phyloP scores from a whole-genome alignment of 768 basidiomycete species.

The Mycena capillaripes region DNA sequence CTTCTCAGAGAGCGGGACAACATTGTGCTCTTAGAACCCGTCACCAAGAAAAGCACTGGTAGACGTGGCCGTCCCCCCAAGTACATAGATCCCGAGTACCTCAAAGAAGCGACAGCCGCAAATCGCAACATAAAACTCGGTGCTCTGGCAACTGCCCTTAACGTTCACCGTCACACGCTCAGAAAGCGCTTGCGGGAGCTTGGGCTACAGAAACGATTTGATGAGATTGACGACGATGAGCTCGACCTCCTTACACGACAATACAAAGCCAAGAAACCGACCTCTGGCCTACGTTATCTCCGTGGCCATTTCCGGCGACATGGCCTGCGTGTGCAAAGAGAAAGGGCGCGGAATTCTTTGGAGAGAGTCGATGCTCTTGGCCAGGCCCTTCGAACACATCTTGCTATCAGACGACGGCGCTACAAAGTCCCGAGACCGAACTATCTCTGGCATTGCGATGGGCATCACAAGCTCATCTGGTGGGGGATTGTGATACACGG shows the following conservation, averaged over 20 bases:
- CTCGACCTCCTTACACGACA: neutral
- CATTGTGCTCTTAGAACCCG: slow-evolving; percentile 1
- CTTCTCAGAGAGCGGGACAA: neutral
- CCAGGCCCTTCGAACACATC: neutral
- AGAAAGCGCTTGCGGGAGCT: slow-evolving; percentile 4
- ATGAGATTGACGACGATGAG: neutral
- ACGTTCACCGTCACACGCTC: neutral
- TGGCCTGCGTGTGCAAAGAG: neutral
- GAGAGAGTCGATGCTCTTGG: slow-evolving; percentile 2
- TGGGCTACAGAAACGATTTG: neutral
- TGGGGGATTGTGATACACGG: slow-evolving; percentile 8
- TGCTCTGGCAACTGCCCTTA: neutral
- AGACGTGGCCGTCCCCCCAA: neutral
- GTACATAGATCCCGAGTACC: neutral
- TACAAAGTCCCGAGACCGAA: slow-evolving; percentile 1
- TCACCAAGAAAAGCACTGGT: neutral
- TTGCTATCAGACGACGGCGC: neutral
- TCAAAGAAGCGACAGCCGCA: slow-evolving; percentile 6
- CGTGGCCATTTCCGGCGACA: neutral
- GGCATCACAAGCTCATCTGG: slow-evolving; percentile 11
- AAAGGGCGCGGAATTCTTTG: neutral
- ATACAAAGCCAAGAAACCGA: slow-evolving; percentile 8
- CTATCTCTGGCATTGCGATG: slow-evolving; percentile 8
- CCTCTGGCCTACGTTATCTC: neutral
- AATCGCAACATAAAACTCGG: slow-evolving; percentile 16